phyloP scores from a whole-genome alignment of 2,329 filamentous ascomycete genomes.

The Trichoderma asperellum region DNA sequence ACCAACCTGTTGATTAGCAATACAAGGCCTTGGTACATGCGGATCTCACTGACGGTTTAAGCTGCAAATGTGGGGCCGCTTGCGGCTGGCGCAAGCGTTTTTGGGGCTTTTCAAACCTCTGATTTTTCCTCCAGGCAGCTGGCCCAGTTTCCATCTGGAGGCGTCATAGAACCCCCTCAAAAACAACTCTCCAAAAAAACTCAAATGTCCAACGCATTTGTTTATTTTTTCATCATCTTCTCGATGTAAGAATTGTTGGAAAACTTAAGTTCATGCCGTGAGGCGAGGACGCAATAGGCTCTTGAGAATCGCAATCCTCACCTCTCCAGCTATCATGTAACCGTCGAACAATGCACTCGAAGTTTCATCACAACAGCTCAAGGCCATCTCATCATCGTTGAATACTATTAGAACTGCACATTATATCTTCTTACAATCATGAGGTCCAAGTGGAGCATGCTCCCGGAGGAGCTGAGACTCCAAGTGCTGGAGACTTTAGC shows the following conservation, averaged over 20 bases:
- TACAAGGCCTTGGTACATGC: not conserved
- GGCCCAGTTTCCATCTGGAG: not conserved
- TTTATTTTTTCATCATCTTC: not conserved
- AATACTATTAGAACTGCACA: not conserved
- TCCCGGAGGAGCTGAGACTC: slow-evolving; percentile 17
- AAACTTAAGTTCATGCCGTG: not conserved
- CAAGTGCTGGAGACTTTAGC: slow-evolving; percentile 17
- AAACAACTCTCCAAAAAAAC: not conserved
- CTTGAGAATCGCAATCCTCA: not conserved
- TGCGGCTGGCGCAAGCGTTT: slow-evolving; percentile 3
- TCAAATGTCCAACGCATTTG: not conserved
- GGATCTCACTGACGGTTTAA: slow-evolving; percentile 9
- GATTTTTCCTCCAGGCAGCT: not conserved
- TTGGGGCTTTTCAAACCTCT: not conserved
- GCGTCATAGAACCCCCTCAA: not conserved
- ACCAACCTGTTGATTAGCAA: not conserved
- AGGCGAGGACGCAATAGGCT: not conserved
- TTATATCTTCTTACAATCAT: not conserved
- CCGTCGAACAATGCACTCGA: not conserved
- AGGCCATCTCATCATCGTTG: not conserved
- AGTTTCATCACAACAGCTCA: not conserved
- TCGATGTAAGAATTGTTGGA: not conserved
- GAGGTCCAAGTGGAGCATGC: slow-evolving; percentile 6
- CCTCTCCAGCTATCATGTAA: slow-evolving; percentile 2
- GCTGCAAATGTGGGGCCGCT: slow-evolving; percentile 10